Evolutionary conservation across 192 early-diverging fungal genomes (phyloP).

Genomic region (Linnemannia zychae): DNA sequence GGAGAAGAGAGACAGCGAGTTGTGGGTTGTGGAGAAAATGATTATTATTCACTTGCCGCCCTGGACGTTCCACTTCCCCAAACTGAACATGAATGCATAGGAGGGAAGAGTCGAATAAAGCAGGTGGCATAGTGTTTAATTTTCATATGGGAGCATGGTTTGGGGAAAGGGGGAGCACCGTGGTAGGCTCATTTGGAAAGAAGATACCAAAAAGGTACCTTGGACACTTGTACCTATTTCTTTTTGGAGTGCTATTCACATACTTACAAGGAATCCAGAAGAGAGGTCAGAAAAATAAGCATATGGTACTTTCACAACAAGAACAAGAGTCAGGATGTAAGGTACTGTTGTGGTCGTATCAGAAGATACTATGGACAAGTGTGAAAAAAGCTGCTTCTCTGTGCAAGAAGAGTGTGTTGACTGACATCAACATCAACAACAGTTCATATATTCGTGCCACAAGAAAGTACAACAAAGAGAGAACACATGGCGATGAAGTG

Average conservation of each 20-base stretch:
- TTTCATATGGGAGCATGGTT: constrained; percentile 1
- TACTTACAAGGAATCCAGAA: not conserved
- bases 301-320: not conserved
- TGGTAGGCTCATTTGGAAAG: not conserved
- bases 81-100: not conserved
- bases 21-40: not conserved
- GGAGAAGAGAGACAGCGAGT: not conserved
- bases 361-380: not conserved
- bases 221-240: not conserved
- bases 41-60: constrained; percentile 4
- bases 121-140: not conserved
- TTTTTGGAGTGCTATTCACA: not conserved
- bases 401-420: not conserved
- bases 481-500: not conserved
- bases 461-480: not conserved
- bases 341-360: not conserved
- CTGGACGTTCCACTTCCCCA: not conserved
- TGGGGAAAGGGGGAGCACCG: not conserved
- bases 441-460: not conserved
- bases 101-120: not conserved
- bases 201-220: not conserved
- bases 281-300: not conserved
- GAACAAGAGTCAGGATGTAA: no score
- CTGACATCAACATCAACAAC: not conserved
- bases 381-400: not conserved